Conservation (phyloP, 2,329 filamentous ascomycete species). For the Neoscytalidium dimidiatum region DNA sequence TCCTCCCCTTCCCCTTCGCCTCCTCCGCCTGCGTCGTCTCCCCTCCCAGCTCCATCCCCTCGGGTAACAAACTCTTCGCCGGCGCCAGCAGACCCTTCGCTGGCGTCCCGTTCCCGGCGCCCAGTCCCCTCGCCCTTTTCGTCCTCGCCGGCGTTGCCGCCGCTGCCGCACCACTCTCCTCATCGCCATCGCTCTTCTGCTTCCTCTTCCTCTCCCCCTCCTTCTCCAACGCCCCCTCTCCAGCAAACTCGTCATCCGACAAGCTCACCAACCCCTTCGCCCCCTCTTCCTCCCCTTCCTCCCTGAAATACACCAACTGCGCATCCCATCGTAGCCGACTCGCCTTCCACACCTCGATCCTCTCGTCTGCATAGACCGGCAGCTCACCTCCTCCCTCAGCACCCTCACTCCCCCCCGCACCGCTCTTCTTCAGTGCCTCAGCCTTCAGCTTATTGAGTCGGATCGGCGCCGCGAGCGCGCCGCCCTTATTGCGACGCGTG, state of each 20-base stretch:
- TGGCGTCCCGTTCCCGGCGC: conserved; percentile 40
- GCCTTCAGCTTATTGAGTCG: conserved; percentile 45
- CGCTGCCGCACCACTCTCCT: conserved; percentile 24
- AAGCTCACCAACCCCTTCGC: not conserved
- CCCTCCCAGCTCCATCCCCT: not conserved
- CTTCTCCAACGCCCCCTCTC: conserved; percentile 13
- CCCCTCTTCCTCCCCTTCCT: conserved; percentile 35
- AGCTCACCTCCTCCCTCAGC: not conserved
- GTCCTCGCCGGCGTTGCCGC: conserved; percentile 33
- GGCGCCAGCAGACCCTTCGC: conserved; percentile 34
- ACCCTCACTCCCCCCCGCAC: not conserved
- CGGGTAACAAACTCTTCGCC: conserved; percentile 27
- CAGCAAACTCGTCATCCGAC: conserved; percentile 19
- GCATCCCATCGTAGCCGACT: conserved; percentile 47
- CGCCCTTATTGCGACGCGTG: conserved; percentile 54
- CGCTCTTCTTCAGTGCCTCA: conserved; percentile 26
- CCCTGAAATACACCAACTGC: conserved; percentile 47
- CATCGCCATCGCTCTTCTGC: conserved; percentile 25
- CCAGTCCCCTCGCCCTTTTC: conserved; percentile 34
- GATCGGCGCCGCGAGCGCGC: conserved; percentile 44
- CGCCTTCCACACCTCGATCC: conserved; percentile 16
- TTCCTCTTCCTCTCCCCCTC: conserved; percentile 25
- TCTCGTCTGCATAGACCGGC: not conserved
- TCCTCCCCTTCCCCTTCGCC: not conserved
- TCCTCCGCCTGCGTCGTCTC: not conserved